A percentile compares a stretch with the other conserved stretches of the same genome.
Evolutionary conservation across 805 yeast genomes (phyloP).

Genomic region (Starmerella etchellsii): DNA sequence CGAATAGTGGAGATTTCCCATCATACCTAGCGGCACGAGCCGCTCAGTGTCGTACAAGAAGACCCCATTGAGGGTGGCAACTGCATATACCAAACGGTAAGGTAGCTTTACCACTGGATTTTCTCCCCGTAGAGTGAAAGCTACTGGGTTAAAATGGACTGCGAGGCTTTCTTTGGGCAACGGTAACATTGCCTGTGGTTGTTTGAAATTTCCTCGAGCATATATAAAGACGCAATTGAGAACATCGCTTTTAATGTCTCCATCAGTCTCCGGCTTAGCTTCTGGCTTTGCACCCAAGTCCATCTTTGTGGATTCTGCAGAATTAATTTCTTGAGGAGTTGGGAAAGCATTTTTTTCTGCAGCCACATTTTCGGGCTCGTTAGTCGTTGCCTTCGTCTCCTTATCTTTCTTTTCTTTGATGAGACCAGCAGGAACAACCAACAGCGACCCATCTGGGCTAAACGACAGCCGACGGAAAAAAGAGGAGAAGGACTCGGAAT

Average conservation of each 20-base stretch:
- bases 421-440: slow-evolving; percentile 69
- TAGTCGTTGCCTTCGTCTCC: not conserved
- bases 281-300: too few relatives aligned
- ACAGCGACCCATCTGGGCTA: slow-evolving; percentile 78
- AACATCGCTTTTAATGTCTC: not conserved
- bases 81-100: slow-evolving; percentile 77
- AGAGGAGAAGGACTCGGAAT: slow-evolving; percentile 77
- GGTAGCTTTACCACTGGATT: slow-evolving; percentile 39
- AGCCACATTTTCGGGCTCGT: not conserved
- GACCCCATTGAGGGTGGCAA: slow-evolving; percentile 83
- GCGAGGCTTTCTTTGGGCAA: slow-evolving; percentile 72
- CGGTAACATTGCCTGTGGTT: slow-evolving; percentile 70
- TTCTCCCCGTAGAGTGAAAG: slow-evolving; percentile 32
- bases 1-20: slow-evolving; percentile 73
- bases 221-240: slow-evolving; percentile 63
- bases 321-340: too few relatives aligned
- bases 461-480: slow-evolving; percentile 78
- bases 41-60: slow-evolving; percentile 69
- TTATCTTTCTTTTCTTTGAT: slow-evolving; percentile 20
- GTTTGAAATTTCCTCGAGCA: slow-evolving; percentile 50
- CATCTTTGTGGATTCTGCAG: not conserved
- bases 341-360: too few relatives aligned
- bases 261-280: too few relatives aligned
- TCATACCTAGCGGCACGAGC: slow-evolving; percentile 54
- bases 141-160: slow-evolving; percentile 58